Conservation (phyloP, 106 monocot genomes). For the Acorus gramineus region DNA sequence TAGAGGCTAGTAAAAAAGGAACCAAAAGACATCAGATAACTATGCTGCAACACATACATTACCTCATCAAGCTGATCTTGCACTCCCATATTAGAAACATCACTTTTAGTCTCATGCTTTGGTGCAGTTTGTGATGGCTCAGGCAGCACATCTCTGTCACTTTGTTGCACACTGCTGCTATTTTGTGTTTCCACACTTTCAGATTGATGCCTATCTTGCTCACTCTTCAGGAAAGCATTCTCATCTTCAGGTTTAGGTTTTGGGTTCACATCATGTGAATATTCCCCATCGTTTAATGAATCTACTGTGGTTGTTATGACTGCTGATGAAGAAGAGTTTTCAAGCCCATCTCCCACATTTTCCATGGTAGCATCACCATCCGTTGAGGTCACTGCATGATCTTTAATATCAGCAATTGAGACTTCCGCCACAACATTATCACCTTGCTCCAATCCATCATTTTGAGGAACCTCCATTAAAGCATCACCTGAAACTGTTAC, state of each 20-base stretch:
- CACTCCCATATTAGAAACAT: constrained; percentile 29
- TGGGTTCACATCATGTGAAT: constrained; percentile 13
- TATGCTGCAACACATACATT: not conserved
- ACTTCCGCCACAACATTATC: constrained; percentile 15
- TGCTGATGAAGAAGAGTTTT: constrained; percentile 13
- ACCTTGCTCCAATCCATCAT: constrained; percentile 14
- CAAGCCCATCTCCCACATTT: constrained; percentile 16
- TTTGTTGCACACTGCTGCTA: constrained; percentile 15
- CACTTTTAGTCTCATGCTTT: constrained; percentile 25
- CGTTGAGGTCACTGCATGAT: constrained; percentile 9
- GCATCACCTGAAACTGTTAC: constrained; percentile 2
- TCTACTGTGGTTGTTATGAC: constrained; percentile 12
- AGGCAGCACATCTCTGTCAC: constrained; percentile 13
- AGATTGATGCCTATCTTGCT: constrained; percentile 20
- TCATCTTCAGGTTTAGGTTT: constrained; percentile 14
- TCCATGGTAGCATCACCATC: constrained; percentile 6
- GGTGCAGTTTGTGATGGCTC: constrained; percentile 20
- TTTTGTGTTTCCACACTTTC: constrained; percentile 20
- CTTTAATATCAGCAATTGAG: constrained; percentile 22
- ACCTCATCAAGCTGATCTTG: constrained; percentile 98
- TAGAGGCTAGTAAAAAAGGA: too few species aligned
- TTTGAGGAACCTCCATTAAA: constrained; percentile 12
- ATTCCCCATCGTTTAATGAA: constrained; percentile 5
- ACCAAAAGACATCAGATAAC: not conserved
- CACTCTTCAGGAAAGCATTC: constrained; percentile 14